Evolutionary conservation across 495 filamentous ascomycete species (phyloP), one percentile per base, ranked within the genome.

Genomic region (Aspergillus ostianus): DNA sequence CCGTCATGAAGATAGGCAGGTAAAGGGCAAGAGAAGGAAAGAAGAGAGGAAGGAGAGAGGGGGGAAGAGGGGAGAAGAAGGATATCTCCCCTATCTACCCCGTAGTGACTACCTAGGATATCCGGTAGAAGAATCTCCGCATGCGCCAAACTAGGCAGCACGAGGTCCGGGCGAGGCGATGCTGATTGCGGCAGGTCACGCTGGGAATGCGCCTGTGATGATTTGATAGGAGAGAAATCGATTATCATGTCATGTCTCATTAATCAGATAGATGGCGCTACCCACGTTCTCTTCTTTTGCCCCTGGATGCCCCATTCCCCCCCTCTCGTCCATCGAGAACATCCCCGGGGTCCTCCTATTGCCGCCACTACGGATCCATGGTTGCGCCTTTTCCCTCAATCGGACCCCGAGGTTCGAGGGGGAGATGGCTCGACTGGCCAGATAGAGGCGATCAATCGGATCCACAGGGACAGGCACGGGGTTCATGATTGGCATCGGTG

Each of bases 151-250:
- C 32, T 6, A 17, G 27, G 45, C 23, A 46, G 19, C 61, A 63
- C 57, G 65, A 55, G 66, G 63, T 54, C 65, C 57, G 65, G 60
- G 63, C 65, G 57, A 67, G 60, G 54, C 59, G 62, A 62, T 62
- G 59, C 65, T 64, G 61, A 64, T 64, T 64, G 56, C 47, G 59
- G 62, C 55, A 64, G 62, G 64, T 53, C 64, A 62, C 55, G 47
- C 55, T 57, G 55, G 10, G 47, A 26, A 53, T 63, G 55, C 41
- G 36, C 51, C 41, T 41, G 20, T 60, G 46, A 48, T 32, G 23
- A 44, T 36, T 17, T 6, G 27, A 12, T 30, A 18, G 32, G 18
- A 27, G 44, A 32, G 30, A 6, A 32, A 32, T 32, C 30, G 30
- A 7, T 32, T 7, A 6, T 32, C 30, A 12, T 32, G 30, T 32